Evolutionary conservation across 306 rosid species (phyloP).

Genomic region (Castanospermum australe): DNA sequence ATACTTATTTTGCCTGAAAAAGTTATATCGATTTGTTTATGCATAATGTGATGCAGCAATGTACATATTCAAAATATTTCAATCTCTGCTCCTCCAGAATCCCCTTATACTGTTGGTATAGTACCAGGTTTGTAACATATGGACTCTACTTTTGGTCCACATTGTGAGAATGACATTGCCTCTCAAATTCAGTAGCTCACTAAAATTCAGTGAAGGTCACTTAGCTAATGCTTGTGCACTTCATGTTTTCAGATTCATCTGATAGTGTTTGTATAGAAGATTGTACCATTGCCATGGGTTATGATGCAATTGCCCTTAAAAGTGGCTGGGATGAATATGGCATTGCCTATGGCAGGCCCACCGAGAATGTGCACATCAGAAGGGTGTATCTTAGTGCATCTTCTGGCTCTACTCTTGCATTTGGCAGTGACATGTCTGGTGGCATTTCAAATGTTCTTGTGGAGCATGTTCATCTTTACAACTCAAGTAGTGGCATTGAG

Average conservation of each 20-base stretch:
- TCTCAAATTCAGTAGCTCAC: background rate
- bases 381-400: slow-evolving; percentile 61
- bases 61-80: slow-evolving; percentile 83
- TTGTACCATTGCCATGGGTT: slow-evolving; percentile 66
- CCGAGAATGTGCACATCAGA: slow-evolving; percentile 79
- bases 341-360: slow-evolving; percentile 80
- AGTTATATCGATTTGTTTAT: slow-evolving; percentile 4
- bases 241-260: slow-evolving; percentile 79
- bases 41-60: slow-evolving; percentile 60
- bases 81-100: slow-evolving; percentile 69
- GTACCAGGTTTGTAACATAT: slow-evolving; percentile 79
- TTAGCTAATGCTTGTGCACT: slow-evolving; percentile 18
- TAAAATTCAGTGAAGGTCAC: background rate
- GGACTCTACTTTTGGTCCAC: background rate
- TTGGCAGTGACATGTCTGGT: slow-evolving; percentile 97
- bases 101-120: slow-evolving; percentile 83
- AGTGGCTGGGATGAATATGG: slow-evolving; percentile 99
- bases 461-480: slow-evolving; percentile 60
- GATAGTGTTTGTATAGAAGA: slow-evolving; percentile 88
- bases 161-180: background rate
- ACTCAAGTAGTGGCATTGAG: slow-evolving; percentile 69
- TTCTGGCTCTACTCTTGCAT: slow-evolving; percentile 85
- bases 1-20: background rate
- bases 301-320: slow-evolving; percentile 86
- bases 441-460: slow-evolving; percentile 78